Evolutionary conservation across 1,139 yeast genomes (phyloP).

Genomic region (Arxiozyma telluris): DNA sequence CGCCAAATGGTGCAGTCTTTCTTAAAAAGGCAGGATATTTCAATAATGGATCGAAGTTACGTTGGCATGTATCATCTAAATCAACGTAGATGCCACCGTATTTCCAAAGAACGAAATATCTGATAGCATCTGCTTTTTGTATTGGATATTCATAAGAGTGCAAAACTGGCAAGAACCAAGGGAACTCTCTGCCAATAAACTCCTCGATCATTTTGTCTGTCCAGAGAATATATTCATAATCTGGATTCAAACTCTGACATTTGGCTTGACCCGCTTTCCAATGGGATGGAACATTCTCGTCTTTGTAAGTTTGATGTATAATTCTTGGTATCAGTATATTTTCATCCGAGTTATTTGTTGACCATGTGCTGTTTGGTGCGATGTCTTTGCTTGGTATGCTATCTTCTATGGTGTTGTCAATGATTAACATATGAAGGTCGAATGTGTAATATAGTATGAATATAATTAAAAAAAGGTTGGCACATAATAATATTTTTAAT

Average conservation of each 20-base stretch:
- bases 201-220: conserved; percentile 78
- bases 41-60: conserved; percentile 69
- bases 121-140: conserved; percentile 85
- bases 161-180: conserved; percentile 80
- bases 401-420: conserved; percentile 62
- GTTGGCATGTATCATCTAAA: conserved; percentile 78
- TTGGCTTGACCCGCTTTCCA: conserved; percentile 75
- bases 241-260: conserved; percentile 73
- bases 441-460: conserved; percentile 56
- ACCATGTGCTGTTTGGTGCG: conserved; percentile 35
- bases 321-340: conserved; percentile 56
- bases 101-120: conserved; percentile 74
- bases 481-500: conserved; percentile 48
- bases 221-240: conserved; percentile 82
- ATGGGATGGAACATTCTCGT: conserved; percentile 61
- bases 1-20: conserved; percentile 83
- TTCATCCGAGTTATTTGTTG: conserved; percentile 35
- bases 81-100: conserved; percentile 90
- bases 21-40: conserved; percentile 80
- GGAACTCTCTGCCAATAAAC: conserved; percentile 66
- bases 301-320: conserved; percentile 88
- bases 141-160: conserved; percentile 73
- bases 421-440: conserved; percentile 65
- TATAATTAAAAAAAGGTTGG: conserved; percentile 46
- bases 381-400: conserved; percentile 49